Percentiles rank a stretch among this genome's conserved stretches.
Conservation (phyloP, 306 rosid genomes). For the Hippophae tibetana region DNA sequence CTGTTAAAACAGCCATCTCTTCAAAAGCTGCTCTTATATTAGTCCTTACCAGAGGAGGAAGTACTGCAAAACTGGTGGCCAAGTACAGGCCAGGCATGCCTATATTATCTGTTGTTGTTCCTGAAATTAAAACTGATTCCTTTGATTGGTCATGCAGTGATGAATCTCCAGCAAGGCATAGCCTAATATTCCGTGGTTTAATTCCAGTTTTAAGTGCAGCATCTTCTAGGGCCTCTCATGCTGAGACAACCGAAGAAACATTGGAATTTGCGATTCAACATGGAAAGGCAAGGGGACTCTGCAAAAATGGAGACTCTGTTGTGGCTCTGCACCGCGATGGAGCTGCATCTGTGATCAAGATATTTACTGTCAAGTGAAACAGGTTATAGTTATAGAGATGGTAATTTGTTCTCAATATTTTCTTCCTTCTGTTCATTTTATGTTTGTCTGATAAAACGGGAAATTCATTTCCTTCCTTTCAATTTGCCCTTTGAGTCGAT, state of each 20-base stretch:
- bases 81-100: conserved; percentile 97
- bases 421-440: no score
- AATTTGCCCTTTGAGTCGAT: no score
- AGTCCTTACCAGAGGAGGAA: conserved; percentile 78
- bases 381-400: neutral
- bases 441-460: no score
- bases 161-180: conserved; percentile 96
- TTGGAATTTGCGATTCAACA: conserved; percentile 65
- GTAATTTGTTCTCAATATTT: no score
- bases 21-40: conserved; percentile 67
- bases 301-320: conserved; percentile 74
- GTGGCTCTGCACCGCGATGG: conserved; percentile 93
- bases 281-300: conserved; percentile 69
- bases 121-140: conserved; percentile 78
- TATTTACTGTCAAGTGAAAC: conserved; percentile 83
- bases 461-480: no score
- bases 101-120: conserved; percentile 90
- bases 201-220: conserved; percentile 79
- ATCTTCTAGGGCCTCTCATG: conserved; percentile 85
- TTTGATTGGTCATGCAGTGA: conserved; percentile 96
- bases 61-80: conserved; percentile 91
- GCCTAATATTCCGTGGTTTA: conserved; percentile 90
- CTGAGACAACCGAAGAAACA: conserved; percentile 92
- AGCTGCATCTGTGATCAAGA: conserved; percentile 85
- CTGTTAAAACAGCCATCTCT: conserved; percentile 74